Conservation (phyloP, 257 asterid genomes). For the Fraxinus cuspidata region DNA sequence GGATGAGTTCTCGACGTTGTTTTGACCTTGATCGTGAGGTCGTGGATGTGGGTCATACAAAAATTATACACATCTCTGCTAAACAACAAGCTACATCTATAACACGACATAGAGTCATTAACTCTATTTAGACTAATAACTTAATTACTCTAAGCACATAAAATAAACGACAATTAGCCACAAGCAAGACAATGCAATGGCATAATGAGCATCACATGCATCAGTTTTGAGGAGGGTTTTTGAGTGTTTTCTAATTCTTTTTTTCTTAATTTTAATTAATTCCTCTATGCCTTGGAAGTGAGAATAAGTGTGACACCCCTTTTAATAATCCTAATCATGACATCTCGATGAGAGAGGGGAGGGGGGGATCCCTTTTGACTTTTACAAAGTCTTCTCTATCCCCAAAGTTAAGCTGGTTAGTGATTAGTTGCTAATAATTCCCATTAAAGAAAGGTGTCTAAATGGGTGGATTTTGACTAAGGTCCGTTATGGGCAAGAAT, state of each 20-base stretch:
- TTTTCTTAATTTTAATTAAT: conserved; percentile 15
- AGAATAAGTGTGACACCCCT: conserved; percentile 38
- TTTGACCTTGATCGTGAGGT: not conserved
- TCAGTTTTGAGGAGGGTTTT: conserved; percentile 32
- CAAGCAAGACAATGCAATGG: conserved; percentile 45
- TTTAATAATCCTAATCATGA: conserved; percentile 44
- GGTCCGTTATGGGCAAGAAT: not conserved
- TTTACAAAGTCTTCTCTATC: conserved; percentile 17
- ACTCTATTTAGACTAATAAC: conserved; percentile 12
- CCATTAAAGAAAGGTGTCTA: not conserved
- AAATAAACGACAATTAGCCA: conserved; percentile 35
- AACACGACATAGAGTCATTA: not conserved
- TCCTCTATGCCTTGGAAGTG: conserved; percentile 34
- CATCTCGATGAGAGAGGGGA: conserved; percentile 32
- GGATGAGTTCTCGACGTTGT: too few relatives aligned
- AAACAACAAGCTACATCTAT: not conserved
- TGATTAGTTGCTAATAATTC: conserved; percentile 21
- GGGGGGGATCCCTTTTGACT: conserved; percentile 38
- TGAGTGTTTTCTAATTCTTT: conserved; percentile 8
- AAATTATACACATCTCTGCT: too few relatives aligned
- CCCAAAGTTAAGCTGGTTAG: conserved; percentile 42
- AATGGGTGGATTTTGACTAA: too few relatives aligned
- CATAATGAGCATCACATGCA: conserved; percentile 56
- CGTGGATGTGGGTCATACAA: not conserved
- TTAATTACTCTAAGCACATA: conserved; percentile 9